Evolutionary conservation across 805 yeast species (phyloP).

Genomic region (Candida nitratophila): DNA sequence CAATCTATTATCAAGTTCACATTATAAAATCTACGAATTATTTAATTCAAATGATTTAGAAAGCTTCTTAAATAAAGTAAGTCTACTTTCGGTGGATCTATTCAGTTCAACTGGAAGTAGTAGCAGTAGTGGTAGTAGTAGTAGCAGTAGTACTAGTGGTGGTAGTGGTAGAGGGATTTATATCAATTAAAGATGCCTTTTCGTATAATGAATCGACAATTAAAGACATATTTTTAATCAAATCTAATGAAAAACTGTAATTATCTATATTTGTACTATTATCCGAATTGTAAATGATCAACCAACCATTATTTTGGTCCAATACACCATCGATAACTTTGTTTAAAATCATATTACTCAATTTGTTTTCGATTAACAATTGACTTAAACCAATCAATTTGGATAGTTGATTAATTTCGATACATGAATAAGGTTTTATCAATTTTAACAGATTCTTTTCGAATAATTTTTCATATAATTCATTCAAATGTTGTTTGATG

Average conservation of each 20-base stretch:
- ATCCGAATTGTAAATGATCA: slow-evolving; percentile 63
- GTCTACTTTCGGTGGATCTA: slow-evolving; percentile 37
- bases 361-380: slow-evolving; percentile 86
- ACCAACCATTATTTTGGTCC: slow-evolving; percentile 98
- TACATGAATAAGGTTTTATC: slow-evolving; percentile 92
- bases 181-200: slow-evolving; percentile 78
- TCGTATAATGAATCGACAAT: slow-evolving; percentile 91
- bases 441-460: slow-evolving; percentile 92
- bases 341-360: slow-evolving; percentile 94
- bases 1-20: slow-evolving; percentile 60
- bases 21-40: slow-evolving; percentile 50
- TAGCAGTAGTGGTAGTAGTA: background rate
- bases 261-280: slow-evolving; percentile 86
- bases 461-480: slow-evolving; percentile 84
- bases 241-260: slow-evolving; percentile 79
- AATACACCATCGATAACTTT: slow-evolving; percentile 92
- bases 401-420: slow-evolving; percentile 87
- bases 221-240: slow-evolving; percentile 77
- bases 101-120: slow-evolving; percentile 10
- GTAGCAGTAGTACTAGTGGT: background rate
- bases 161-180: slow-evolving; percentile 22
- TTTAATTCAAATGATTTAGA: slow-evolving; percentile 37
- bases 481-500: slow-evolving; percentile 86
- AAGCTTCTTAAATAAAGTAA: slow-evolving; percentile 47
- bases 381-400: slow-evolving; percentile 80